These are phyloP conservation scores for Hippophae gyantsensis DNA, from an alignment of 306 rosid genomes.

Conservation along the genomic window DNA sequence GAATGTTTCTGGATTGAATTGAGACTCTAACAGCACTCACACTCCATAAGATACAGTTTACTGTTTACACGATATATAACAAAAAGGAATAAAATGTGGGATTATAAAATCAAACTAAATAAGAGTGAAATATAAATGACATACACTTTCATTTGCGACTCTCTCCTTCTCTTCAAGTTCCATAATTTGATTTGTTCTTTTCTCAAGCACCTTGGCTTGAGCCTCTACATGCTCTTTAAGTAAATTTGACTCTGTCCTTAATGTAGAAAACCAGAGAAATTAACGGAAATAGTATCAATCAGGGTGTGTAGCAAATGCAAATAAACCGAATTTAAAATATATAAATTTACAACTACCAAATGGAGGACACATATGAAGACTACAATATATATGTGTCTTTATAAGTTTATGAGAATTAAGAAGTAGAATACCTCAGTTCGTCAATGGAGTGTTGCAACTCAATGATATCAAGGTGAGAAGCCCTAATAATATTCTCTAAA, in stretches of 20 bases:
- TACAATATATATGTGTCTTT: not conserved
- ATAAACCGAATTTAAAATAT: too few species aligned
- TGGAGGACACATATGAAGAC: not conserved
- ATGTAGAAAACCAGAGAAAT: slow-evolving; percentile 41
- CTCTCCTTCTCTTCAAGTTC: slow-evolving; percentile 92
- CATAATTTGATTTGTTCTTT: slow-evolving; percentile 54
- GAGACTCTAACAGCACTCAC: too few species aligned
- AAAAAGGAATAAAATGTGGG: too few species aligned
- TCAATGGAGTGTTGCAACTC: slow-evolving; percentile 70
- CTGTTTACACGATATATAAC: too few species aligned
- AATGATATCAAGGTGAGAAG: slow-evolving; percentile 88
- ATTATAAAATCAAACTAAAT: not conserved
- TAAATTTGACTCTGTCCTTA: slow-evolving; percentile 88
- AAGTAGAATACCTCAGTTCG: slow-evolving; percentile 56
- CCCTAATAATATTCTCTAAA: slow-evolving; percentile 83
- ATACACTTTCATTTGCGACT: slow-evolving; percentile 85
- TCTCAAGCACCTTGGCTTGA: slow-evolving; percentile 74
- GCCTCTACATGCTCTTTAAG: slow-evolving; percentile 87
- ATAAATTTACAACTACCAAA: not conserved
- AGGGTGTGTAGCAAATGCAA: slow-evolving; percentile 18
- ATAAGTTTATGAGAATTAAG: not conserved
- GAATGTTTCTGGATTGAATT: too few species aligned
- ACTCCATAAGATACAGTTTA: too few species aligned
- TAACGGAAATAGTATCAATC: slow-evolving; percentile 24
- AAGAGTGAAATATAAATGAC: slow-evolving; percentile 13